phyloP scores from a whole-genome alignment of 2,329 filamentous ascomycete genomes.

The Stachybotrys elegans region DNA sequence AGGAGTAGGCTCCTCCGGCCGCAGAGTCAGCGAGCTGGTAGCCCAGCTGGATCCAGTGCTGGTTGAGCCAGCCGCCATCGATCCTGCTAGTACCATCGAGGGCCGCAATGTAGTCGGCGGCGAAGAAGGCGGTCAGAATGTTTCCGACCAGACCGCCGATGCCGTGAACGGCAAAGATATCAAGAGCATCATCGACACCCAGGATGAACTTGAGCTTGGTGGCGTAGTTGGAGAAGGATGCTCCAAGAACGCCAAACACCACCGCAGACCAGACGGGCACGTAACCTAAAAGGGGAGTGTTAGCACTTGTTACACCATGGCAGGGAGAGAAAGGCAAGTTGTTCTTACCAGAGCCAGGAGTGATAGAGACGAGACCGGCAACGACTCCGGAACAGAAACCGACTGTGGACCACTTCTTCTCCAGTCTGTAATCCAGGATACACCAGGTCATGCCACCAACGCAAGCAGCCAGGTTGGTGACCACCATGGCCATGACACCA shows the following conservation, averaged over 20 bases:
- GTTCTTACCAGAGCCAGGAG: constrained; percentile 67
- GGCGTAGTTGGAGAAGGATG: constrained; percentile 77
- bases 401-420: constrained; percentile 88
- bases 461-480: constrained; percentile 80
- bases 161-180: constrained; percentile 82
- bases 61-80: constrained; percentile 75
- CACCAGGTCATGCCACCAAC: constrained; percentile 88
- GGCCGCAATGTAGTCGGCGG: constrained; percentile 76
- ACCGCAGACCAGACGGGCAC: constrained; percentile 83
- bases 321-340: not conserved
- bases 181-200: constrained; percentile 75
- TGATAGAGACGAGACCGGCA: constrained; percentile 82
- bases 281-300: constrained; percentile 40
- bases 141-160: constrained; percentile 77
- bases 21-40: constrained; percentile 82
- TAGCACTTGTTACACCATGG: constrained; percentile 5
- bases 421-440: constrained; percentile 79
- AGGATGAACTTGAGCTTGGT: constrained; percentile 87
- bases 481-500: constrained; percentile 79
- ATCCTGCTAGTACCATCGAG: constrained; percentile 68
- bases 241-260: constrained; percentile 71
- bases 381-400: constrained; percentile 91
- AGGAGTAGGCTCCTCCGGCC: constrained; percentile 72
- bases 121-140: constrained; percentile 75
- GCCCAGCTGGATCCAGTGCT: constrained; percentile 75